Evolutionary conservation across 306 rosid species (phyloP), one percentile per base, ranked within the genome.

Genomic region (Chamaecrista fasciculata): DNA sequence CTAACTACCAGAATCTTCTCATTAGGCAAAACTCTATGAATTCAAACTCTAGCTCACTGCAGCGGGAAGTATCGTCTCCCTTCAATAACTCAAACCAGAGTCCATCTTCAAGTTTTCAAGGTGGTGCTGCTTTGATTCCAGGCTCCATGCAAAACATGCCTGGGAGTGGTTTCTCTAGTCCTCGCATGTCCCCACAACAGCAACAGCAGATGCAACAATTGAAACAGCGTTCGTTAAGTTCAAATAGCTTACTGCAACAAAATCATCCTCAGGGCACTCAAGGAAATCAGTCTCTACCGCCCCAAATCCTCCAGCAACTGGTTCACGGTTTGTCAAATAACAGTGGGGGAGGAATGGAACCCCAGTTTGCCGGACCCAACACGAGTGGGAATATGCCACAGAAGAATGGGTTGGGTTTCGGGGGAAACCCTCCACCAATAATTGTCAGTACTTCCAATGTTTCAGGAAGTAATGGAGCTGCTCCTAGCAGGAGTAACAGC

Each of bases 1-100:
- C 84, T 33, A 83, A 52, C 71, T 95, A 85, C 86, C 99, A 95
- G 84, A 95, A 81, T 81, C 48, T 83, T 69, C 90, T 90, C 29
- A 66, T 80, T 84, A 89, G 92, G 72, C 96, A 91, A 79, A 95
- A 84, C 83, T 91, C 96, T 0, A 84, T 85, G 89, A 93, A 81
- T 66, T 85, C 96, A 26, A 86, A 77, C 67, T 70, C 91, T 6
- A 73, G 68, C 72, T 77, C 95, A 49, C 78, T 82, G 51, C 99
- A 95, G 71, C 92, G 86, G 55, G 97, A 91, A 79, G 89, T 88
- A 19, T 79, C 90, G 0, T 70, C 98, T 20, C 85, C 92, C 71
- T 91, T 91, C 81, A 85, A 78, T 69, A 89, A 81, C 66, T 56
- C 86, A 6, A 87, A 50, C 68, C 92, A 80, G 69, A 91, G 84